Conservation (phyloP, 2,329 filamentous ascomycete genomes). For the Aspergillus sp. region DNA sequence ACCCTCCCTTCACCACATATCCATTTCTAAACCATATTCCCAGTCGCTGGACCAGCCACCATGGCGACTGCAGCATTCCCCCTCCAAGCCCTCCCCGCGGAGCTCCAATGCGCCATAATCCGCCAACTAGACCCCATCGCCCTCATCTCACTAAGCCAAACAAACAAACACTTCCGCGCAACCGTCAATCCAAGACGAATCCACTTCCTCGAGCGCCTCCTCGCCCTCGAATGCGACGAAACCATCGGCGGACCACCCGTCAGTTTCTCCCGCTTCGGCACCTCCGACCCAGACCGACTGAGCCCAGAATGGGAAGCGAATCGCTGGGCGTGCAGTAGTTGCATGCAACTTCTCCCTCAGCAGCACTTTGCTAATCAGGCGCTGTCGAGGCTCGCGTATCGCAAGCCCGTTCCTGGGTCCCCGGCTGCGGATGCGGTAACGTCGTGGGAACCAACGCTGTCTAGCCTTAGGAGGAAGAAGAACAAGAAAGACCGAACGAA, state of each 20-base stretch:
- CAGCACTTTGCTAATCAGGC: background rate
- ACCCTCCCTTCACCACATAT: too few relatives aligned
- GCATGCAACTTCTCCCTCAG: background rate
- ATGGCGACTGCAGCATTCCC: background rate
- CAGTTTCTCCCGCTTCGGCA: background rate
- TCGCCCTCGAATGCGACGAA: background rate
- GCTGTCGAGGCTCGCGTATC: background rate
- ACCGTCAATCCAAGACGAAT: background rate
- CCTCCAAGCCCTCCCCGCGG: background rate
- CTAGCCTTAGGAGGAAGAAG: too few relatives aligned
- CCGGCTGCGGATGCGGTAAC: background rate
- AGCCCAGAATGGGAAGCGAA: background rate
- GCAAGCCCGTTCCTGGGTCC: background rate
- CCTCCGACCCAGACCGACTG: background rate
- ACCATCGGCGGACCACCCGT: background rate
- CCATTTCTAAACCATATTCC: too few relatives aligned
- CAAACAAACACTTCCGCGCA: background rate
- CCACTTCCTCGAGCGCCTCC: background rate
- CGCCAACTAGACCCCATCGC: background rate
- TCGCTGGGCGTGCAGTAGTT: background rate
- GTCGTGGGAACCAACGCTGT: background rate
- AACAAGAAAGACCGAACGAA: too few relatives aligned
- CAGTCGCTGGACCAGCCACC: too few relatives aligned
- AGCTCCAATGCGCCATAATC: conserved; percentile 2
- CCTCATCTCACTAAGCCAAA: background rate